Base-by-base conservation (phyloP, 495 filamentous ascomycete genomes). In the Lasiosphaeria ovina region DNA sequence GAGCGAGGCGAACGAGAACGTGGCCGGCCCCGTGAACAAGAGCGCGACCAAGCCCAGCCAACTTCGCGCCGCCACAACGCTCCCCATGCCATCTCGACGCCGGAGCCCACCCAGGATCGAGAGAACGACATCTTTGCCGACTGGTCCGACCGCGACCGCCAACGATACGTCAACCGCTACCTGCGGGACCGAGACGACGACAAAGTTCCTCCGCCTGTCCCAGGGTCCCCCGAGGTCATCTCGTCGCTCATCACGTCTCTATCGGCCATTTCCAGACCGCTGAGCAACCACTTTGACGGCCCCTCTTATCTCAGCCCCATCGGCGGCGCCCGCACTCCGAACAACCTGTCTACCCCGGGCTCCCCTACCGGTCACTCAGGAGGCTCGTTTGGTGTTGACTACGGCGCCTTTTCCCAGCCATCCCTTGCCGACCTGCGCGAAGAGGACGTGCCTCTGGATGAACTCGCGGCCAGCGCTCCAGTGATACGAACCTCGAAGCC, bases 161-260 rank as follows among this genome's bases (percentile, higher is more conserved):
- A 68, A 7, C 58, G 60, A 24, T 62, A 70, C 71, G 54, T 67
- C 73, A 52, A 70, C 59, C 62, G 58, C 54, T 65, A 66, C 47
- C 61, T 58, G 33, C 62, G 65, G 57, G 62, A 77, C 68, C 42
- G 67, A 71, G 55, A 67, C 16, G 54, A 58, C 58, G 63, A 68
- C 45, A 52, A 57, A 16, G 35, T 44, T 8, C 42, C 51, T 31
- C 55, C 69, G 5, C 42, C 63, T 34, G 73, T 82, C 50, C 84
- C 91, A 50, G 87, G 90, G 2, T 94, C 92, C 12, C 91, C 94
- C 33, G 92, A 96, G 73, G 89, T 98, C 52, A 98, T 98, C 62
- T 93, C 90, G 54, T 92, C 89, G 44, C 80, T 98, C 54, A 96
- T 98, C 72, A 93, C 92, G 54, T 94, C 92, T 4, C 83, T 98